Evolutionary conservation across 306 rosid species (phyloP), one percentile per base, ranked within the genome.

Genomic region (Senna siamea): DNA sequence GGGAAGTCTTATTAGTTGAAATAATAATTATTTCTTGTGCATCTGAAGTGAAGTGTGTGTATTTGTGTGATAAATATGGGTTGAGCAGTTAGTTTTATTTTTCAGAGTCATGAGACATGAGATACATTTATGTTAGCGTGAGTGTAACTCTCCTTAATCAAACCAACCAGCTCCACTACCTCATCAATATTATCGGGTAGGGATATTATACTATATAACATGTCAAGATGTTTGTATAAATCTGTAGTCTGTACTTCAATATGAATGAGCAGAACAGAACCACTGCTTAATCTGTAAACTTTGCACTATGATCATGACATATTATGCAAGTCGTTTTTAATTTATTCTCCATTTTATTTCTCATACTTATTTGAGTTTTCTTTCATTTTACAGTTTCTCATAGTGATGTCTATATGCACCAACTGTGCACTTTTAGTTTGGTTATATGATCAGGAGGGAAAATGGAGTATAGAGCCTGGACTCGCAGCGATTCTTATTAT

Each of bases 391-490:
- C 85, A 94, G 99, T 88, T 94, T 85, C 89, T 94, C 72, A 81
- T 78, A 61, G 77, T 92, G 80, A 86, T 83, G 87, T 90, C 98
- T 4, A 92, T 94, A 79, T 92, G 97, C 96, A 92, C 98, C 73
- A 94, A 94, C 87, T 89, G 96, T 44, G 97, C 98, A 17, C 95
- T 94, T 66, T 78, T 94, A 34, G 99, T 79, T 40, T 94, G 99
- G 96, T 78, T 94, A 53, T 94, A 87, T 60, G 99, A 94, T 72
- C 87, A 88, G 52, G 96, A 94, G 70, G 93, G 97, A 14, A 94
- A 92, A 74, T 94, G 97, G 99, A 94, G 87, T 72, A 84, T 92
- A 80, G 99, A 94, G 82, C 98, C 98, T 58, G 99, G 98, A 59
- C 96, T 95, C 35, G 98, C 96, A 6, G 97, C 93, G 18, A 95